Percentiles rank a stretch among this genome's conserved stretches.
Conservation (phyloP, 1,284 basidiomycete genomes). For the Grifola frondosa region DNA sequence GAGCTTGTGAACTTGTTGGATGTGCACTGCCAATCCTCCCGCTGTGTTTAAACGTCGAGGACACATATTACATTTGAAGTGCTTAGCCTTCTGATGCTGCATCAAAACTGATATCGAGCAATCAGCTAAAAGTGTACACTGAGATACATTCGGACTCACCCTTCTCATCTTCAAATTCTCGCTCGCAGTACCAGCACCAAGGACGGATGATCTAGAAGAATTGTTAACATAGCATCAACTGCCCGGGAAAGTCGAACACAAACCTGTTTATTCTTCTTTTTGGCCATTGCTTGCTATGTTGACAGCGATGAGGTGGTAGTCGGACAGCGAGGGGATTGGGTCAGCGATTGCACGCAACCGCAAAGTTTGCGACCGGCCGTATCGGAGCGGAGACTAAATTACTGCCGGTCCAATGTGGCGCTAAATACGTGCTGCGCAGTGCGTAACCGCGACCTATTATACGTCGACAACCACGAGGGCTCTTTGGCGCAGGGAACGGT, state of each 20-base stretch:
- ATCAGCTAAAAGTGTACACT: constrained; percentile 2
- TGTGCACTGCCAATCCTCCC: constrained; percentile 96
- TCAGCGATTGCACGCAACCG: constrained; percentile 5
- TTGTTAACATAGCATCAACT: background rate
- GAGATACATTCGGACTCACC: constrained; percentile 44
- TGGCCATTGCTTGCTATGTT: constrained; percentile 52
- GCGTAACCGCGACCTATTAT: no score
- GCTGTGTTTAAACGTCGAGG: constrained; percentile 95
- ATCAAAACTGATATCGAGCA: constrained; percentile 75
- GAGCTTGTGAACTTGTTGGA: constrained; percentile 98
- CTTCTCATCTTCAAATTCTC: constrained; percentile 98
- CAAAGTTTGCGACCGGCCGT: constrained; percentile 16
- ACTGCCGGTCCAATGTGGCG: no score
- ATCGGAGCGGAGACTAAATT: no score
- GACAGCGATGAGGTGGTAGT: constrained; percentile 1
- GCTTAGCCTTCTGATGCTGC: constrained; percentile 99
- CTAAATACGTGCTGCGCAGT: no score
- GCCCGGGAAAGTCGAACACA: no score
- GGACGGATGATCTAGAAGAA: constrained; percentile 73
- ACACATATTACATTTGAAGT: constrained; percentile 97
- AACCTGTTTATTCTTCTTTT: constrained; percentile 82
- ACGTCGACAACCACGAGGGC: no score
- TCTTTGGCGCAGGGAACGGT: no score
- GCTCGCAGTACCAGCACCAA: constrained; percentile 99
- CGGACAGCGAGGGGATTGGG: constrained; percentile 4